A percentile compares a stretch with the other conserved stretches of the same genome.
Conservation (phyloP, 768 basidiomycete species). For the Boletus rubroflammeus region DNA sequence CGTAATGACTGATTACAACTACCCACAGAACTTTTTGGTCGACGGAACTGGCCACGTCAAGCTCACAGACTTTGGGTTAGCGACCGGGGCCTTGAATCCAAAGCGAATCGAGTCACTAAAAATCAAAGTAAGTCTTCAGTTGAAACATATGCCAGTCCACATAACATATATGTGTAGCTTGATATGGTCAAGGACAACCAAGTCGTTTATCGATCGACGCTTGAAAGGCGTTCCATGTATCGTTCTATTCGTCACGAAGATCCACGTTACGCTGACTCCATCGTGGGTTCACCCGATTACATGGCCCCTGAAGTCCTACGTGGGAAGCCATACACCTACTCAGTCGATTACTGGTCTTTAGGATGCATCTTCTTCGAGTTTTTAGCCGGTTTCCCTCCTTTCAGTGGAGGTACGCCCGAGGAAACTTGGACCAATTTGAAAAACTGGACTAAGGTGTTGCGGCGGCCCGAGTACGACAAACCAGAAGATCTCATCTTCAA, state of each 20-base stretch:
- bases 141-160: neutral
- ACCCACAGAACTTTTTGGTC: slow-evolving; percentile 85
- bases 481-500: slow-evolving; percentile 98
- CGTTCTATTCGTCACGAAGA: slow-evolving; percentile 88
- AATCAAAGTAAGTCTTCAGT: slow-evolving; percentile 60
- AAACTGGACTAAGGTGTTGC: slow-evolving; percentile 91
- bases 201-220: slow-evolving; percentile 83
- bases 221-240: slow-evolving; percentile 94
- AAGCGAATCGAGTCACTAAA: slow-evolving; percentile 92
- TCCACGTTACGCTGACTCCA: slow-evolving; percentile 92
- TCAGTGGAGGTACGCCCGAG: slow-evolving; percentile 91
- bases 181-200: slow-evolving; percentile 96
- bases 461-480: slow-evolving; percentile 92
- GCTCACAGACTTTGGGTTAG: slow-evolving; percentile 95
- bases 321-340: slow-evolving; percentile 92
- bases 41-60: slow-evolving; percentile 97
- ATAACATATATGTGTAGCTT: slow-evolving; percentile 49
- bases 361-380: slow-evolving; percentile 99
- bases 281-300: slow-evolving; percentile 98
- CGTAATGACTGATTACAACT: neutral
- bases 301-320: slow-evolving; percentile 95
- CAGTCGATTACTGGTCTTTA: slow-evolving; percentile 97
- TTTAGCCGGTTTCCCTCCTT: slow-evolving; percentile 94
- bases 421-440: slow-evolving; percentile 99
- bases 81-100: slow-evolving; percentile 94